Percentiles rank a stretch among this genome's conserved stretches.
phyloP scores from a whole-genome alignment of 805 yeast species.

The Wickerhamomyces bisporus region DNA sequence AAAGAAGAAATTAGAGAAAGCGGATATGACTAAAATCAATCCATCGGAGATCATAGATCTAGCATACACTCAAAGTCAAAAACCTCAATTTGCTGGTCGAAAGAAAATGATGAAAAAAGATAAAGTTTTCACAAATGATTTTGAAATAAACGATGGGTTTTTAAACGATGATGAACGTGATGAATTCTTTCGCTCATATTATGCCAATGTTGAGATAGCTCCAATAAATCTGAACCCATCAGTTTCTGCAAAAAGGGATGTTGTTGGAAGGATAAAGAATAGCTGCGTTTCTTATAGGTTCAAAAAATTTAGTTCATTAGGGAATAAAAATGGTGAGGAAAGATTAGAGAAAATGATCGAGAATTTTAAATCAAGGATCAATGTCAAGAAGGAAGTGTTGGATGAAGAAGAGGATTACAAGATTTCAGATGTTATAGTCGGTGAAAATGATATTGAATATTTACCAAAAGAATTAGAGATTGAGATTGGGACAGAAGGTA shows the following conservation, averaged over 20 bases:
- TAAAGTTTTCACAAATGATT: constrained; percentile 2
- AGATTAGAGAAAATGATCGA: constrained; percentile 8
- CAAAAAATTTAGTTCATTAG: constrained; percentile 6
- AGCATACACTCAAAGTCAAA: constrained; percentile 5
- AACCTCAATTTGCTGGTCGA: neutral
- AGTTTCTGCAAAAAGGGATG: constrained; percentile 8
- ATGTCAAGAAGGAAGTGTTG: constrained; percentile 2
- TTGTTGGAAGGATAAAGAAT: constrained; percentile 10
- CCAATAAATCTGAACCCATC: constrained; percentile 10
- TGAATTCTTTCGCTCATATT: constrained; percentile 15
- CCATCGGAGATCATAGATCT: constrained; percentile 17
- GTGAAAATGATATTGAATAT: neutral
- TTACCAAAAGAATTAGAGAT: no score
- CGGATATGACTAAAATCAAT: constrained; percentile 8
- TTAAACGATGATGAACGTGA: constrained; percentile 11
- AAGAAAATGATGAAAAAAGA: constrained; percentile 6
- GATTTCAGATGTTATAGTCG: neutral
- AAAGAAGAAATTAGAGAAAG: neutral
- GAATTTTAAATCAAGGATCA: constrained; percentile 2
- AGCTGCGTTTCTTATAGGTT: constrained; percentile 12
- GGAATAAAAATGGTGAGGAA: constrained; percentile 5
- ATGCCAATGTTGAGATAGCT: constrained; percentile 4
- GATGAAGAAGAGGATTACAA: neutral
- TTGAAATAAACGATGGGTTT: constrained; percentile 16
- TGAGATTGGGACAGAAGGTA: neutral